phyloP scores from a whole-genome alignment of 202 grass and related monocot species.

The Digitaria exilis region DNA sequence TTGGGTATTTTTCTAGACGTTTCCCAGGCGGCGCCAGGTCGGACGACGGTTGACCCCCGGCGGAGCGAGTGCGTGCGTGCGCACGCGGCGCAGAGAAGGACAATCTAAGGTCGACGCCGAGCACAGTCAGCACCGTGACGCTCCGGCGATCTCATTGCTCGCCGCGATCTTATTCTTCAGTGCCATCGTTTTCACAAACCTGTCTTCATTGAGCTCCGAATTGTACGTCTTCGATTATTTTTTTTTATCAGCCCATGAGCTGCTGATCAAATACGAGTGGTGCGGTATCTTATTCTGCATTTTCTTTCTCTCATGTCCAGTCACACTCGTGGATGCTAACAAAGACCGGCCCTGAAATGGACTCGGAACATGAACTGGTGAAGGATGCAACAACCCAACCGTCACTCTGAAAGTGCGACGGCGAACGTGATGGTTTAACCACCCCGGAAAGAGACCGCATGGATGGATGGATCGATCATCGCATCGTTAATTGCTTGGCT shows the following conservation, averaged over 20 bases:
- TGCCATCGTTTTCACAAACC: background rate
- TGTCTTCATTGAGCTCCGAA: background rate
- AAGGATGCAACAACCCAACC: conserved; percentile 28
- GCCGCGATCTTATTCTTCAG: conserved; percentile 28
- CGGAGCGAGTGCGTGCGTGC: background rate
- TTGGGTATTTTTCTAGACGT: background rate
- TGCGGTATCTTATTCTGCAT: background rate
- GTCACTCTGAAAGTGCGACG: conserved; percentile 39
- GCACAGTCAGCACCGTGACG: conserved; percentile 41
- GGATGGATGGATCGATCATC: background rate
- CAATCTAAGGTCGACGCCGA: conserved; percentile 31
- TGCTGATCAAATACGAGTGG: background rate
- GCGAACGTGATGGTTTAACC: conserved; percentile 37
- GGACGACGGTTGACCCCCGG: conserved; percentile 32
- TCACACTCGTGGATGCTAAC: conserved; percentile 34
- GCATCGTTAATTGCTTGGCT: conserved; percentile 7
- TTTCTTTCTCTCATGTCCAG: background rate
- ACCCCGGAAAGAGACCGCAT: conserved; percentile 17
- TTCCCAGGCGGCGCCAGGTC: conserved; percentile 37
- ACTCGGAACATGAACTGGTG: background rate
- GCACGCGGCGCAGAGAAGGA: conserved; percentile 8
- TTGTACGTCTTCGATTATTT: background rate
- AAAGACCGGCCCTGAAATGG: conserved; percentile 15
- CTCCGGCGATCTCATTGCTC: conserved; percentile 33
- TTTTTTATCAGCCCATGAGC: background rate